Conservation (phyloP, 768 basidiomycete species). For the Calocybe cyanea region DNA sequence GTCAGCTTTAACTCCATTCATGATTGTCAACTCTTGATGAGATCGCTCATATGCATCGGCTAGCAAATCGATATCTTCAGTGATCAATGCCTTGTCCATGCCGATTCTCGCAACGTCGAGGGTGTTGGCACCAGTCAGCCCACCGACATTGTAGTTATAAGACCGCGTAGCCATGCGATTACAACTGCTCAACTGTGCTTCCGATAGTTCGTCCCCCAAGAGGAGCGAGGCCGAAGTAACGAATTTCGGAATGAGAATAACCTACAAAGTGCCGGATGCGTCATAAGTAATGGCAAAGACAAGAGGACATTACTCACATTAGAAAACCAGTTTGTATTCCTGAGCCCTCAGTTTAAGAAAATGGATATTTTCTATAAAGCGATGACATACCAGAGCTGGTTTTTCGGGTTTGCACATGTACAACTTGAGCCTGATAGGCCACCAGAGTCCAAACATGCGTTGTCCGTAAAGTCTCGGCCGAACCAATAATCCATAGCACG, state of each 20-base stretch:
- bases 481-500: constrained; percentile 52
- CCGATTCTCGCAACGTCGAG: constrained; percentile 60
- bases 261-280: constrained; percentile 21
- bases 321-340: constrained; percentile 56
- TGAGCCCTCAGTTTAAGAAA: neutral
- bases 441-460: constrained; percentile 42
- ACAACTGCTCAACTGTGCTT: constrained; percentile 30
- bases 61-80: constrained; percentile 39
- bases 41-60: constrained; percentile 47
- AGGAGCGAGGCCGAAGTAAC: constrained; percentile 48
- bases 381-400: constrained; percentile 20
- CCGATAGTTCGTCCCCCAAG: constrained; percentile 31
- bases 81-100: constrained; percentile 47
- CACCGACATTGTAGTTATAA: constrained; percentile 38
- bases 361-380: constrained; percentile 5
- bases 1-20: constrained; percentile 47
- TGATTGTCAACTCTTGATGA: constrained; percentile 52
- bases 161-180: constrained; percentile 38
- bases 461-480: constrained; percentile 41
- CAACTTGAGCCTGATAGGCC: constrained; percentile 34
- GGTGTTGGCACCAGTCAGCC: constrained; percentile 51
- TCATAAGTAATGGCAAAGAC: neutral
- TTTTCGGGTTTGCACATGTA: constrained; percentile 43
- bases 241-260: constrained; percentile 48
- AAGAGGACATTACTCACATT: constrained; percentile 28